Conservation (phyloP, 2,329 filamentous ascomycete genomes). For the Lojkania enalia region DNA sequence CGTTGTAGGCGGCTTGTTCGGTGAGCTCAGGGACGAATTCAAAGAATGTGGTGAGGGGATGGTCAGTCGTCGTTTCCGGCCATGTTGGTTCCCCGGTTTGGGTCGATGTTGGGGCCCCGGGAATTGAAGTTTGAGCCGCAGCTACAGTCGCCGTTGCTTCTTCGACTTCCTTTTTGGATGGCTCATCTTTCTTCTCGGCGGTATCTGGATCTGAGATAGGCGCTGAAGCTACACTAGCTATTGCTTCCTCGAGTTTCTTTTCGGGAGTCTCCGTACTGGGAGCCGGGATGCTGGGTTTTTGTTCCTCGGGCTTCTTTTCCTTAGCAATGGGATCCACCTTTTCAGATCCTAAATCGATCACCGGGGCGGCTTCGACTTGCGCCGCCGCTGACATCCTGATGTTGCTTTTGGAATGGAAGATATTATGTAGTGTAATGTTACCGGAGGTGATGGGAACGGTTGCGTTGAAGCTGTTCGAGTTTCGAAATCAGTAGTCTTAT, state of each 20-base stretch:
- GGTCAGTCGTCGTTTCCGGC: slow-evolving; percentile 43
- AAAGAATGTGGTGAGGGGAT: slow-evolving; percentile 60
- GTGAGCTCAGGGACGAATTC: slow-evolving; percentile 62
- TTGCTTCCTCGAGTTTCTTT: slow-evolving; percentile 8
- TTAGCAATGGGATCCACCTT: background rate
- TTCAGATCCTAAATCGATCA: background rate
- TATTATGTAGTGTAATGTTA: background rate
- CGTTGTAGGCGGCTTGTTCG: slow-evolving; percentile 62
- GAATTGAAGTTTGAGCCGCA: slow-evolving; percentile 1
- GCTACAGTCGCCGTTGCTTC: slow-evolving; percentile 15
- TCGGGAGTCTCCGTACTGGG: background rate
- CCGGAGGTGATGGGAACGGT: background rate
- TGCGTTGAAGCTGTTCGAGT: background rate
- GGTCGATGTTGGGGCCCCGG: slow-evolving; percentile 1
- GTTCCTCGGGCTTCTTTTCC: slow-evolving; percentile 11
- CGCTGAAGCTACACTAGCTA: slow-evolving; percentile 18
- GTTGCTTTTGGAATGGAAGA: background rate
- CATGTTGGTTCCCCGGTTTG: slow-evolving; percentile 26
- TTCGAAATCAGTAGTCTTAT: slow-evolving; percentile 4
- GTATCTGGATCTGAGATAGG: slow-evolving; percentile 17
- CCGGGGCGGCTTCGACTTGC: background rate
- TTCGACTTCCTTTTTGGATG: slow-evolving; percentile 16
- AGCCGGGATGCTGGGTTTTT: background rate
- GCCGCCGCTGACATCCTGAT: background rate
- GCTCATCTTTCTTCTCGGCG: slow-evolving; percentile 9